phyloP scores from a whole-genome alignment of 345 rosid genomes.

The Cardamine chenopodiifolia region DNA sequence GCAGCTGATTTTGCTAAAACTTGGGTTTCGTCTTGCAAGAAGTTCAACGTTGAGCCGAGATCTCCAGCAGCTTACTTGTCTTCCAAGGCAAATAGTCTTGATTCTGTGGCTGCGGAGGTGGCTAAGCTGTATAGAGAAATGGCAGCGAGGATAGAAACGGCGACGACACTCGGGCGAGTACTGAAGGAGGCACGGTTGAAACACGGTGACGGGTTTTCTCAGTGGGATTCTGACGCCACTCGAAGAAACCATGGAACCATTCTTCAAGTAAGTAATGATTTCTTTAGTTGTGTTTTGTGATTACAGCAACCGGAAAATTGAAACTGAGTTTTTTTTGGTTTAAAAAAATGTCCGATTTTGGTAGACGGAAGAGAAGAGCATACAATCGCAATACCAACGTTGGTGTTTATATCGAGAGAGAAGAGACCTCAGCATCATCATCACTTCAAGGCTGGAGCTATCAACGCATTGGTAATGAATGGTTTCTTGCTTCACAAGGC shows the following conservation, averaged over 20 bases:
- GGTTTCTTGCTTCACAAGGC: not conserved
- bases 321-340: not conserved
- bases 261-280: slow-evolving; percentile 52
- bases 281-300: slow-evolving; percentile 7
- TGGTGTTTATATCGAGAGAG: slow-evolving; percentile 79
- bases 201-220: slow-evolving; percentile 52
- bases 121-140: slow-evolving; percentile 53
- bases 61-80: slow-evolving; percentile 67
- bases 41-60: slow-evolving; percentile 56
- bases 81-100: slow-evolving; percentile 15
- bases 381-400: slow-evolving; percentile 54
- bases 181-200: slow-evolving; percentile 46
- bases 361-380: slow-evolving; percentile 53
- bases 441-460: slow-evolving; percentile 87
- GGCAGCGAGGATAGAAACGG: slow-evolving; percentile 52
- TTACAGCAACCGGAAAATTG: not conserved
- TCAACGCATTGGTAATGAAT: slow-evolving; percentile 68
- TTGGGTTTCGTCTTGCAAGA: slow-evolving; percentile 72
- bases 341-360: slow-evolving; percentile 47
- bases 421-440: slow-evolving; percentile 66
- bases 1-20: slow-evolving; percentile 53
- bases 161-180: slow-evolving; percentile 37
- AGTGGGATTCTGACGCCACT: slow-evolving; percentile 56
- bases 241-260: slow-evolving; percentile 58
- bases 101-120: not conserved